Evolutionary conservation across 176 grass and related monocot genomes (phyloP).

Genomic region (Ampelocalamus luodianensis): DNA sequence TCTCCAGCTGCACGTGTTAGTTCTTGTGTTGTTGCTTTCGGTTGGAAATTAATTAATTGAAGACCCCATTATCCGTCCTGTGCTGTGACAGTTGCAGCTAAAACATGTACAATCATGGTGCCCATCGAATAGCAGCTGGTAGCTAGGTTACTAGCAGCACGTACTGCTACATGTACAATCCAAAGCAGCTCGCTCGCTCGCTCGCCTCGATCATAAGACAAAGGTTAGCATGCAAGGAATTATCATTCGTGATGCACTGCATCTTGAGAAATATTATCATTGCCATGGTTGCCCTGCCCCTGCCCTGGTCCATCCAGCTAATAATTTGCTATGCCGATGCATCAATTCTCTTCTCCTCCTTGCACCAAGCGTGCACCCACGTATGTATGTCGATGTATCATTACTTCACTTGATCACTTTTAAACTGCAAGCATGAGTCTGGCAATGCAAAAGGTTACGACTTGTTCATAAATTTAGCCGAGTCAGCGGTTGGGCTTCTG

Average conservation of each 20-base stretch:
- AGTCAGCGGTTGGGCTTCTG: background rate
- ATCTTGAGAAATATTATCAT: slow-evolving; percentile 29
- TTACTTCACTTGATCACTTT: background rate
- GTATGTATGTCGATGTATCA: background rate
- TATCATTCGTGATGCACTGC: background rate
- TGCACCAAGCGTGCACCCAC: background rate
- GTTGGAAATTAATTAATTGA: background rate
- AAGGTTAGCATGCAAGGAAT: background rate
- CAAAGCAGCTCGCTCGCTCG: background rate
- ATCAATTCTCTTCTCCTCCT: background rate
- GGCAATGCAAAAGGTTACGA: background rate
- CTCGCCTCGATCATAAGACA: too few species aligned
- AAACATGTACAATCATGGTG: slow-evolving; percentile 30
- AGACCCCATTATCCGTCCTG: background rate
- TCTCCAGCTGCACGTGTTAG: background rate
- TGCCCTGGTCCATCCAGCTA: slow-evolving; percentile 35
- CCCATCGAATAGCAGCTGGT: slow-evolving; percentile 30
- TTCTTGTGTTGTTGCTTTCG: slow-evolving; percentile 26
- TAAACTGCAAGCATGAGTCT: background rate
- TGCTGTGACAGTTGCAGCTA: background rate
- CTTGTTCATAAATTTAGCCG: background rate
- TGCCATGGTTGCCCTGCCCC: background rate
- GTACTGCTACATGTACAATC: slow-evolving; percentile 24
- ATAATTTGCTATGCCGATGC: too few species aligned
- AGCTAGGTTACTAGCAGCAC: background rate